Evolutionary conservation across 805 yeast genomes (phyloP), one percentile per base, ranked within the genome.

Genomic region (Millerozyma miso): DNA sequence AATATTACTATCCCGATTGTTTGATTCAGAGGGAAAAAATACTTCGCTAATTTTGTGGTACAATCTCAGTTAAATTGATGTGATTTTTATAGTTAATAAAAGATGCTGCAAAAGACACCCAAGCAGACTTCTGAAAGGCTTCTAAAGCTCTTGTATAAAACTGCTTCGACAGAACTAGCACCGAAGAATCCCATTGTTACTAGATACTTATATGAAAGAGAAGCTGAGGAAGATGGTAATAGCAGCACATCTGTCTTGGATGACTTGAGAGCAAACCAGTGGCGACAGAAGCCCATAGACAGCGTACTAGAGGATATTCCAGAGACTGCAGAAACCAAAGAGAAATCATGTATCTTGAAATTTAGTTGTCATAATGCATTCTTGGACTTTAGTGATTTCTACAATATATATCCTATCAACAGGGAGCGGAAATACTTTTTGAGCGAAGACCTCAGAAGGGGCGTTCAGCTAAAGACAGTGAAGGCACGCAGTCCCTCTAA

Each of bases 401-500:
- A 45, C 35, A 62, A 66, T 31, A 37, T 73, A 10, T 69, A 58
- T 40, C 75, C 77, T 0, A 54, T 60, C 8, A 44, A 50, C 8
- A 55, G 65, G 43, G 67, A 64, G 23, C 49, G 71, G 41, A 52
- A 41, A 15, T 62, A 60, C 49, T 37, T 54, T 31, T 50, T 62
- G 12, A 54, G 60, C 4, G 44, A 50, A 23, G 47, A 41, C 10
- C 48, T 55, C 4, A 44, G 51, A 4, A 46, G 49, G 31, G 62
- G 65, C n/a, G 42, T 60, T n/a, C 37, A 56, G 20, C 66, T 76
- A 39, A 58, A 59, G n/a, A 68, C 74, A 2, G 63, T 77, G 13
- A 72, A 79, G 43, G 76, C 76, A 10, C 57, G 89, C 40, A 65
- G 74, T 46, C 75, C 79, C 0, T 39, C 55, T 2, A 71, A 64